Evolutionary conservation across 441 rosid species (phyloP).

Genomic region (Pelargonium citronellum): DNA sequence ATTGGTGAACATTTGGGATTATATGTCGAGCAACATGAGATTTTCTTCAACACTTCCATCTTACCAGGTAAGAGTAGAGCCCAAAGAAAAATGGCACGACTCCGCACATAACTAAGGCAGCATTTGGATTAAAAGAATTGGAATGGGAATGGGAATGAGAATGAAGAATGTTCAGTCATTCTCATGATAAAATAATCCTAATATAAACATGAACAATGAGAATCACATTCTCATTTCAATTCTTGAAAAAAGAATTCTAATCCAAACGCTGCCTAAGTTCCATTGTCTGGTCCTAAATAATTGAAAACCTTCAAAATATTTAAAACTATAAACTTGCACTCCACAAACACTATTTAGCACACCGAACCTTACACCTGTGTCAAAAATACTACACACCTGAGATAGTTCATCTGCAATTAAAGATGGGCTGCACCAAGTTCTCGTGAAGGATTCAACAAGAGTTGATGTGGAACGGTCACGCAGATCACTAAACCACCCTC

Average conservation of each 20-base stretch:
- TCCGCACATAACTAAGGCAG: not conserved
- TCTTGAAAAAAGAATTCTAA: no score
- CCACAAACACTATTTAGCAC: not conserved
- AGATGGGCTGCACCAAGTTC: conserved; percentile 90
- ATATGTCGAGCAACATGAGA: no score
- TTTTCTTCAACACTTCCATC: not conserved
- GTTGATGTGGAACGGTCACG: conserved; percentile 74
- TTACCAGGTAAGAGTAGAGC: not conserved
- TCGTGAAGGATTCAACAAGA: conserved; percentile 72
- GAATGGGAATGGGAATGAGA: no score
- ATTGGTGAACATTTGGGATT: not conserved
- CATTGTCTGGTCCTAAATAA: not conserved
- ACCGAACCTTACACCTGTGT: conserved; percentile 11
- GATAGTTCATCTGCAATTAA: conserved; percentile 71
- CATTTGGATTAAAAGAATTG: no score
- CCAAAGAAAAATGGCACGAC: not conserved
- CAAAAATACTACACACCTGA: conserved; percentile 48
- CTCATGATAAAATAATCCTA: no score
- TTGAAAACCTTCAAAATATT: conserved; percentile 1
- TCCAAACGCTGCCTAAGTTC: not conserved
- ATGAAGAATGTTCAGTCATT: no score
- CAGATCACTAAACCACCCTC: conserved; percentile 79
- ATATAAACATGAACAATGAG: no score
- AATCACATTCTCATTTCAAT: no score
- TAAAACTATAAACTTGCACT: conserved; percentile 1